These are phyloP conservation scores for Trichosphaerium sp. DNA, from an alignment of 78 protist species.

Conservation along the genomic window DNA sequence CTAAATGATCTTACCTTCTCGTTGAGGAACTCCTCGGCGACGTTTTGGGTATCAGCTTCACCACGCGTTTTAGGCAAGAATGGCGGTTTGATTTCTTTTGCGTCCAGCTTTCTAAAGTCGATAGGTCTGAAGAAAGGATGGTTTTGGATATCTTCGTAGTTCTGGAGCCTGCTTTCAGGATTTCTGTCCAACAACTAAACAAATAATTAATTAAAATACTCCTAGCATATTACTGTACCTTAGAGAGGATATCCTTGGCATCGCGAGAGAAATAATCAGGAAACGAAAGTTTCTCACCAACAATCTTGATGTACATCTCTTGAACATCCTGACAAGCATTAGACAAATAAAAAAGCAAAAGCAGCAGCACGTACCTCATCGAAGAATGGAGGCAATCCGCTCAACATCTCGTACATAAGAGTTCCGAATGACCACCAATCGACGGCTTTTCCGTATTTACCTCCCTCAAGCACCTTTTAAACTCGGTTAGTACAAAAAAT, in stretches of 20 bases:
- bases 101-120: conserved; percentile 59
- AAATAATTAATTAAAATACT: too few species aligned
- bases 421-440: conserved; percentile 78
- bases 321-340: conserved; percentile 15
- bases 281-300: neutral
- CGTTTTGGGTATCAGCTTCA: conserved; percentile 28
- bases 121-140: conserved; percentile 74
- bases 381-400: conserved; percentile 54
- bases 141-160: conserved; percentile 15
- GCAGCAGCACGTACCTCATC: too few species aligned
- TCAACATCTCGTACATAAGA: conserved; percentile 55
- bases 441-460: conserved; percentile 51
- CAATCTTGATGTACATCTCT: conserved; percentile 46
- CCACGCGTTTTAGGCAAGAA: conserved; percentile 31
- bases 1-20: too few species aligned
- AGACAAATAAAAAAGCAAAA: too few species aligned
- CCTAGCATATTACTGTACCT: neutral
- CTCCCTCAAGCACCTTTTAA: neutral
- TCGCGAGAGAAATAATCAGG: neutral
- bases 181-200: conserved; percentile 21
- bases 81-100: conserved; percentile 46
- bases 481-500: too few species aligned
- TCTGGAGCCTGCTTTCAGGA: conserved; percentile 2
- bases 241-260: neutral
- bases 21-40: conserved; percentile 11